Base-by-base conservation (phyloP, 306 rosid genomes). In the Sicyos baderoa region DNA sequence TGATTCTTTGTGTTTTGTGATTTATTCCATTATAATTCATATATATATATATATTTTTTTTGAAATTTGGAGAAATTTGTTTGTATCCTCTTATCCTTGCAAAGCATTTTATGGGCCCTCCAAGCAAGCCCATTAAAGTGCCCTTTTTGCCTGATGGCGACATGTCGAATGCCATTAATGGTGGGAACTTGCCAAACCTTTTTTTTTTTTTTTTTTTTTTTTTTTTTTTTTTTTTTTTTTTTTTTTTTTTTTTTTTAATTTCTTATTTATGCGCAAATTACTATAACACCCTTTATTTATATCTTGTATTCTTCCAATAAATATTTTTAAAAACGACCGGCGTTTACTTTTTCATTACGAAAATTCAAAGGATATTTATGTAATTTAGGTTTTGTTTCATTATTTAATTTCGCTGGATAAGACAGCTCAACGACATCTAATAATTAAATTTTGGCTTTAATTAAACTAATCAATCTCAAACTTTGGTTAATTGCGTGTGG, bases 141-240 rank as follows among this genome's bases (percentile, higher is more conserved):
- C 52, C 52, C 70, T 42, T 52, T 50, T 44, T 48, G 78, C 61
- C 56, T 18, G 83, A 74, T 73, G 13, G 75, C 54, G 68, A 82
- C 72, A 70, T 49, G 70, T 15, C 79, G 75, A 79, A 74, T 63
- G 53, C 71, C 73, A 47, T 54, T 59, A 25, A 64, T 54, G 72
- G 79, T 79, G 81, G 68, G 61, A 76, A 74, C 68, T 74, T 23
- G 77, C 83, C 79, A 76, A 76, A 65, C 29, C 40, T 0, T 25
- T 25, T 25, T 25, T 25, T 25, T n/a, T n/a, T n/a, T n/a, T n/a
- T n/a, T n/a, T n/a, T n/a, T n/a, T n/a, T n/a, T n/a, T n/a, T n/a
- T n/a, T n/a, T n/a, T n/a, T n/a, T n/a, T n/a, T n/a, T n/a, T n/a
- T n/a, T n/a, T n/a, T n/a, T n/a, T n/a, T n/a, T n/a, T n/a, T n/a